Evolutionary conservation across 805 yeast species (phyloP), one percentile per base, ranked within the genome.

Genomic region (Lipomyces sp.): DNA sequence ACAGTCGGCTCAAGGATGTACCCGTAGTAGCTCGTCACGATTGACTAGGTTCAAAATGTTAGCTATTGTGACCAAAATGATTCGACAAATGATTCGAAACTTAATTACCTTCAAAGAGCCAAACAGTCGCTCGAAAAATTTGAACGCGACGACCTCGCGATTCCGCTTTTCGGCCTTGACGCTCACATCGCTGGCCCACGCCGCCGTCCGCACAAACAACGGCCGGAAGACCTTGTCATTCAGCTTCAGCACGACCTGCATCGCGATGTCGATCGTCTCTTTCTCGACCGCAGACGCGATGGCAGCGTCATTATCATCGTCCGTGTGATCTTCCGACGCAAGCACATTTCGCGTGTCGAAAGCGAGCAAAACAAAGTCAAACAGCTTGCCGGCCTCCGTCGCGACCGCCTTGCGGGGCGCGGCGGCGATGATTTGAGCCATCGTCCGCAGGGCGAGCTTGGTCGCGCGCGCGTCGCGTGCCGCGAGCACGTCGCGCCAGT

Each of bases 201-300:
- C 80, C 11, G 85, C 89, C 61, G 88, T 73, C 23, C 83, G 74
- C 5, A 90, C 91, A 70, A 93, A 93, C 64, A 87, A 73, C 18
- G 98, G 98, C 65, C 97, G 80, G 76, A 93, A 93, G 21, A 83
- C 79, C 71, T 87, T 88, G 67, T 93, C 98, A 66, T 93, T 93
- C 70, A 93, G 77, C 69, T 91, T 90, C 83, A 93, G 77, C 18
- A 91, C 95, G 60, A 81, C 83, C 22, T 74, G 73, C 58, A 91
- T 80, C 19, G 86, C 90, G 65, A 89, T 79, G 34, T 77, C 73
- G 61, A 85, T 84, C 64, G 84, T 79, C 10, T 84, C 77, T 18
- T 88, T 76, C 65, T 91, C 98, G 57, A 91, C 79, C 60, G 95
- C 78, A 66, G 84, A 82, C 58, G 86, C 73, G 11, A 95, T 83